Evolutionary conservation across 129 eudicot species (phyloP), one percentile per base, ranked within the genome.

Genomic region (Mikania micrantha): DNA sequence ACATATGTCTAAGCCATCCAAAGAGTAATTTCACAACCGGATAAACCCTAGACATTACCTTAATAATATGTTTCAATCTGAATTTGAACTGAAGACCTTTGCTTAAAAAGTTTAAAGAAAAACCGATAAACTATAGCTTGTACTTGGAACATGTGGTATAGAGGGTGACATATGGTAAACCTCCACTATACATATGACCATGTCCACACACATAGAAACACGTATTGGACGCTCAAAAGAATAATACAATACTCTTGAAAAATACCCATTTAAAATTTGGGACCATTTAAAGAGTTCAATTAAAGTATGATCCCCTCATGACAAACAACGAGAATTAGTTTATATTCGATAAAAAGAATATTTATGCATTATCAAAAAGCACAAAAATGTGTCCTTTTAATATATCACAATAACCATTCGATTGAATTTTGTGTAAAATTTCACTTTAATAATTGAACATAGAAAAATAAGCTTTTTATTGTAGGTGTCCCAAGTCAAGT

Each of bases 171-270:
- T 64, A 74, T 65, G 78, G 59, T 65, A 65, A 31, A 66, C 57
- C 77, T 65, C 78, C 78, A 65, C 72, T 65, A 65, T 16, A 65
- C 39, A 56, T 29, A 49, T 74, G 72, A 29, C 45, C 73, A 54
- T 65, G 78, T 74, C 78, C 79, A 74, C 79, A 66, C 60, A 57
- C 42, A 66, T 66, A 66, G 67, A 66, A 56, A 56, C 73, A 22
- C 73, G 29, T 66, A 54, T 9, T 54, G 73, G 66, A 24, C 31
- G 73, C 56, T 50, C 10, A 74, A 74, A 65, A 66, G 73, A 74
- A 74, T 74, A 56, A 66, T 53, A 54, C 45, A 56, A 54, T 66
- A 74, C 59, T 56, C 72, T 74, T 74, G 39, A 42, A 63, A 42
- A 29, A 60, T 72, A 62, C 25, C 47, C 69, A 72, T 47, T 72